Conservation (phyloP, 2,329 filamentous ascomycete species). For the Sclerotiophoma versabilis region DNA sequence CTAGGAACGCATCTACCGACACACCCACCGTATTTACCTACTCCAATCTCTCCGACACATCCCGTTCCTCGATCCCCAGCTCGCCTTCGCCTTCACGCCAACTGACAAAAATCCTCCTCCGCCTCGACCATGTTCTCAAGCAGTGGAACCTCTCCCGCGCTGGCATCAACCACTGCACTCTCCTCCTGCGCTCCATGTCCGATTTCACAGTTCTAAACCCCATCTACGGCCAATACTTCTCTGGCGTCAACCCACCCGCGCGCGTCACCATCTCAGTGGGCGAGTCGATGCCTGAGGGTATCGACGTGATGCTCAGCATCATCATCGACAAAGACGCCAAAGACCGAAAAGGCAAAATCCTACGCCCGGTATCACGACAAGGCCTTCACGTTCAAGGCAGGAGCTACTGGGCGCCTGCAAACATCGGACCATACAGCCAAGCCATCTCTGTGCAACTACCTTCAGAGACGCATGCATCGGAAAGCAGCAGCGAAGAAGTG, state of each 20-base stretch:
- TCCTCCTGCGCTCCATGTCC: conserved; percentile 80
- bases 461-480: background rate
- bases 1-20: conserved; percentile 23
- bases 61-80: background rate
- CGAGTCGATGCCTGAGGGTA: conserved; percentile 64
- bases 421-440: conserved; percentile 97
- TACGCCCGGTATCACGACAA: conserved; percentile 36
- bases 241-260: conserved; percentile 80
- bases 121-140: conserved; percentile 38
- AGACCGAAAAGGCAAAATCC: conserved; percentile 29
- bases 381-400: conserved; percentile 88
- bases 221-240: conserved; percentile 78
- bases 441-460: conserved; percentile 67
- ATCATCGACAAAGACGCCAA: conserved; percentile 44
- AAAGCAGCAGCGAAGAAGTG: conserved; percentile 30
- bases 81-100: conserved; percentile 34
- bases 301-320: conserved; percentile 67
- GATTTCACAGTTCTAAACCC: conserved; percentile 79
- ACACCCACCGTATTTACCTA: conserved; percentile 59
- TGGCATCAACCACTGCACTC: conserved; percentile 55
- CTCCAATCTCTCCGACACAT: conserved; percentile 35
- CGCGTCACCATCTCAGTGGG: conserved; percentile 85
- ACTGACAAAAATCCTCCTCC: conserved; percentile 50
- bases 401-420: conserved; percentile 97
- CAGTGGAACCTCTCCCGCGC: conserved; percentile 33